Evolutionary conservation across 805 yeast genomes (phyloP).

Genomic region (Saturnispora galanensis): DNA sequence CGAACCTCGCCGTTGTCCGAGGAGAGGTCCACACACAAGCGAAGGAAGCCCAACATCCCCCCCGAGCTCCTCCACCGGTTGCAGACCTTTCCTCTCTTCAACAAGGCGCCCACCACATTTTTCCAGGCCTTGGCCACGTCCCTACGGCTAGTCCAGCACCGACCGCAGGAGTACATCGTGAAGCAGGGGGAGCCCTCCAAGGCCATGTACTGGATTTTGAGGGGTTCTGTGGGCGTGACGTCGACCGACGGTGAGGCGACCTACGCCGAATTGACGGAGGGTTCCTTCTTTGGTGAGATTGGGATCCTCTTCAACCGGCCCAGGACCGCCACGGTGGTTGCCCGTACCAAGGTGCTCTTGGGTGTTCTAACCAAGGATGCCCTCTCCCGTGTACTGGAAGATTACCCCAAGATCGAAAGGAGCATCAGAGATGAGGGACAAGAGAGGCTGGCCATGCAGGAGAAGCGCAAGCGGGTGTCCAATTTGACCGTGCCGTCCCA

Average conservation of each 20-base stretch:
- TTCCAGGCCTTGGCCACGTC: constrained; percentile 49
- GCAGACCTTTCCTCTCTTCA: constrained; percentile 53
- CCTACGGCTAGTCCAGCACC: constrained; percentile 48
- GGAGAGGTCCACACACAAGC: not conserved
- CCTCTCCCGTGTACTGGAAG: constrained; percentile 46
- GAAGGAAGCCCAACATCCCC: constrained; percentile 28
- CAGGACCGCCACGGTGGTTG: constrained; percentile 69
- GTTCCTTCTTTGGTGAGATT: constrained; percentile 71
- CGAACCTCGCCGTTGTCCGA: constrained; percentile 1
- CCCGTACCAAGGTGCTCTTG: constrained; percentile 53
- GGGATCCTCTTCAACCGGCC: constrained; percentile 70
- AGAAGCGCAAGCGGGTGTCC: constrained; percentile 43
- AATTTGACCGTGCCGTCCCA: constrained; percentile 17
- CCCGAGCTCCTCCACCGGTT: constrained; percentile 45
- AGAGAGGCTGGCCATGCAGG: constrained; percentile 63
- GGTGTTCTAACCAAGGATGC: constrained; percentile 63
- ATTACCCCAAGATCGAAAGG: constrained; percentile 56
- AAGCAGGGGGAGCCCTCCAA: constrained; percentile 64
- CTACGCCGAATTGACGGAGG: constrained; percentile 60
- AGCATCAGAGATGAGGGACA: constrained; percentile 72
- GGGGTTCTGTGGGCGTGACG: constrained; percentile 69
- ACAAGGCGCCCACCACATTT: constrained; percentile 57
- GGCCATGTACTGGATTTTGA: constrained; percentile 72
- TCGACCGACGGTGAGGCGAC: constrained; percentile 70
- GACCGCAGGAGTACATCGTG: constrained; percentile 61